These are phyloP conservation scores for Erucastrum elatum DNA, from an alignment of 345 rosid genomes.

Conservation along the genomic window DNA sequence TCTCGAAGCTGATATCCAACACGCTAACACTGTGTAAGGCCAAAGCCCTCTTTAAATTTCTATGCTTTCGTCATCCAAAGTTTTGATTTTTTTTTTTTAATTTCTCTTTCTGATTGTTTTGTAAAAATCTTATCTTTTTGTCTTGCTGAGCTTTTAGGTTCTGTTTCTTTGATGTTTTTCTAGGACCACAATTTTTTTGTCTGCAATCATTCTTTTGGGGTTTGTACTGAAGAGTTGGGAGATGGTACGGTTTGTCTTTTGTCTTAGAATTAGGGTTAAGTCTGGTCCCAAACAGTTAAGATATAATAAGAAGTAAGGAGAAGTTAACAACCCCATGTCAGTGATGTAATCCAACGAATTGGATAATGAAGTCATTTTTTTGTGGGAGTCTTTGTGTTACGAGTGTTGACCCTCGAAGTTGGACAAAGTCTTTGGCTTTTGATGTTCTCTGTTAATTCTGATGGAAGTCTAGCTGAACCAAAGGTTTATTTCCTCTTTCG, in stretches of 20 bases:
- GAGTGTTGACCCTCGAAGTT: conserved; percentile 14
- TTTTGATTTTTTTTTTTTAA: conserved; percentile 8
- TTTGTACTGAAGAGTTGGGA: neutral
- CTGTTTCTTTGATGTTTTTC: neutral
- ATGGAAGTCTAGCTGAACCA: neutral
- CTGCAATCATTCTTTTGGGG: neutral
- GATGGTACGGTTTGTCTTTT: conserved; percentile 2
- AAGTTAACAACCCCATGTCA: neutral
- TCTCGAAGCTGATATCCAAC: conserved; percentile 91
- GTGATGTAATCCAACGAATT: neutral
- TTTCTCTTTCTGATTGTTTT: neutral
- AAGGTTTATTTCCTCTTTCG: neutral
- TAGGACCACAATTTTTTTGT: conserved; percentile 26
- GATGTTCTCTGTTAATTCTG: neutral
- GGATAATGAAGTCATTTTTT: conserved; percentile 2
- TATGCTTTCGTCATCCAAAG: conserved; percentile 10
- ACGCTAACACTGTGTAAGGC: conserved; percentile 81
- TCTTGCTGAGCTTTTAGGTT: conserved; percentile 10
- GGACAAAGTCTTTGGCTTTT: conserved; percentile 1
- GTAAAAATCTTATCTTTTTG: neutral
- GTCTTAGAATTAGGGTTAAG: conserved; percentile 6
- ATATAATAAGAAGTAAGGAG: neutral
- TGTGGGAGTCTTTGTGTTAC: conserved; percentile 6
- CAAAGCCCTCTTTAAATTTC: conserved; percentile 8
- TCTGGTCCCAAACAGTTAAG: neutral